Base-by-base conservation (phyloP, 2,329 filamentous ascomycete species). In the Penicillium digitatum region DNA sequence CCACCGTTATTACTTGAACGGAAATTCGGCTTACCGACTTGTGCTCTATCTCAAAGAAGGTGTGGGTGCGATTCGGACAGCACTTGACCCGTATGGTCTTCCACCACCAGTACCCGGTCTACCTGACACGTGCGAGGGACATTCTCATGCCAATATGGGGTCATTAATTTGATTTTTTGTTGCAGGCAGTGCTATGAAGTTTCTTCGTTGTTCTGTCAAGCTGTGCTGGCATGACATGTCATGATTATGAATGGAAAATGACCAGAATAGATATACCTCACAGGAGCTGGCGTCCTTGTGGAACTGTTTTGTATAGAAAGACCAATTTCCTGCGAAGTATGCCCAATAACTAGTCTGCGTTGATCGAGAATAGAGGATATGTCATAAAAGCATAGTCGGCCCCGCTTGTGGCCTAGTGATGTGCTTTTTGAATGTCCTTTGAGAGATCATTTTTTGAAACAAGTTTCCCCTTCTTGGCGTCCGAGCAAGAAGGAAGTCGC, bases 1-100 rank as follows among this genome's bases (percentile, higher is more conserved):
- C 50, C 92, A 97, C 73, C 82, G 94, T 40, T 99, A 99, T 70
- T 99, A 99, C 66, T 78, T 99, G 38, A 99, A 97, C 69, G 94
- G 94, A 11, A 99, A 90, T 70, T 95, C 91, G 53, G 94, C 94
- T 2, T 99, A 94, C 72, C 82, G 94, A 39, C 78, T 99, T 48
- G 86, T 97, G 7, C 74, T 99, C 35, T 87, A 92, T 60, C 76
- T 96, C 49, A 92, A 88, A 69, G 78, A 81, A 60, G 81, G 80
- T 6, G 77, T 80, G 10, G 77, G 77, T 3, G 72, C 73, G 29
- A 77, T 77, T 37, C 66, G 69, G 29, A 70, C 73, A 11, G 58
- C 62, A 12, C 67, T 72, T 7, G 74, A 77, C 57, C 65, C 70
- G 3, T 71, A 69, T 42, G 63, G 55, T 16, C 52, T 54, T 40